Evolutionary conservation across 345 rosid genomes (phyloP).

Genomic region (Hibiscus trionum): DNA sequence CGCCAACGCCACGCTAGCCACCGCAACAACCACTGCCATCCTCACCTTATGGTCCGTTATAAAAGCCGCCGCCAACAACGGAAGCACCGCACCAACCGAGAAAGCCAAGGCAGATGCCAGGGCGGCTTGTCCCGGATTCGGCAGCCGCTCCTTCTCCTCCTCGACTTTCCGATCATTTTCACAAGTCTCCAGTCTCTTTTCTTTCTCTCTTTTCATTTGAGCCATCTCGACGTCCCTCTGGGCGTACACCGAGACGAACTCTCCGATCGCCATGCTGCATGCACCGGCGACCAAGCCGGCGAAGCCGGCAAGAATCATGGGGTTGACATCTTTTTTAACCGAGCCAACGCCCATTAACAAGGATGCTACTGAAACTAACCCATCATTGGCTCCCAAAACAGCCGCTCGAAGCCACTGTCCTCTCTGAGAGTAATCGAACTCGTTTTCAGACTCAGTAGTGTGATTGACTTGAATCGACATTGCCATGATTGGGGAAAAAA

Average conservation of each 20-base stretch:
- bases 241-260: background rate
- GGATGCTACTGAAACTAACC: background rate
- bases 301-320: background rate
- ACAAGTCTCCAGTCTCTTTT: background rate
- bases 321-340: background rate
- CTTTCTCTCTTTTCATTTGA: background rate
- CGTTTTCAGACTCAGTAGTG: background rate
- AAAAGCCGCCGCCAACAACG: slow-evolving; percentile 72
- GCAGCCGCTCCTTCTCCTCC: slow-evolving; percentile 40
- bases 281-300: background rate
- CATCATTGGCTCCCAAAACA: background rate
- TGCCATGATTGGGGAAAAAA: background rate
- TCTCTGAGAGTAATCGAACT: background rate
- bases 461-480: background rate
- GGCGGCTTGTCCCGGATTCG: slow-evolving; percentile 80
- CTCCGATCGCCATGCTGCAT: background rate
- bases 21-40: slow-evolving; percentile 42
- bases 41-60: slow-evolving; percentile 55
- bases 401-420: background rate
- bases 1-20: slow-evolving; percentile 49
- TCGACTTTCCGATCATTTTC: background rate
- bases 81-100: slow-evolving; percentile 71
- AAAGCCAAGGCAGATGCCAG: slow-evolving; percentile 79
- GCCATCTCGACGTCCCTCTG: background rate
- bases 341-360: background rate